phyloP scores from a whole-genome alignment of 208 protist species.

The Naegleria fowleri region DNA sequence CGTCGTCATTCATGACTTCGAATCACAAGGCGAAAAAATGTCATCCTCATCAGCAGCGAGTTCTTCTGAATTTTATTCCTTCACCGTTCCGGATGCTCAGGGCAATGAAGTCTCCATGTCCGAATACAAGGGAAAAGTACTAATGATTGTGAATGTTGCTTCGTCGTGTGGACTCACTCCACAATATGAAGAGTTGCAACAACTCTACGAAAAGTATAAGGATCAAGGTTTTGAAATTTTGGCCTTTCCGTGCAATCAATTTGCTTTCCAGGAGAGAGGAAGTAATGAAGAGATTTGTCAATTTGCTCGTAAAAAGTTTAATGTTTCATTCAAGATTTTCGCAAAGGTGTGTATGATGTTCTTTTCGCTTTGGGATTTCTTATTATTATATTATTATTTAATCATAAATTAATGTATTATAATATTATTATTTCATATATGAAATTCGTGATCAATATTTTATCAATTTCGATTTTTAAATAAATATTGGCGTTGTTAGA shows the following conservation, averaged over 20 bases:
- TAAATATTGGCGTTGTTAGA: too few species aligned
- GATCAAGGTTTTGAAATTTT: constrained; percentile 71
- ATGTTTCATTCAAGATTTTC: constrained; percentile 73
- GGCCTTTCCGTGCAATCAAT: constrained; percentile 84
- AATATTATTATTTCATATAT: too few species aligned
- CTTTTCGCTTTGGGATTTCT: too few species aligned
- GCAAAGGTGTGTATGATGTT: constrained; percentile 55
- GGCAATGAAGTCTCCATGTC: constrained; percentile 32
- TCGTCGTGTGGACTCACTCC: constrained; percentile 73
- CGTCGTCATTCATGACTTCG: too few species aligned
- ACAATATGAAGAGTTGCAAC: constrained; percentile 26
- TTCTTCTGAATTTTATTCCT: background rate
- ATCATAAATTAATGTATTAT: too few species aligned
- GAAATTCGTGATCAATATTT: too few species aligned
- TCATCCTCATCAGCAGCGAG: too few species aligned
- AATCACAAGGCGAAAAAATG: too few species aligned
- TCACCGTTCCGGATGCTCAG: constrained; percentile 7
- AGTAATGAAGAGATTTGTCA: constrained; percentile 65
- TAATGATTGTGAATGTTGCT: constrained; percentile 83
- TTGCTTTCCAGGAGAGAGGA: constrained; percentile 67
- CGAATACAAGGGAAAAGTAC: constrained; percentile 62
- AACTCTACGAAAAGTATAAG: constrained; percentile 76
- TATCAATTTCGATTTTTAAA: too few species aligned
- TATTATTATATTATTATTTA: too few species aligned
- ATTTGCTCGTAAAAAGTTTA: constrained; percentile 59